Evolutionary conservation across 176 grass and related monocot genomes (phyloP), one percentile per base, ranked within the genome.

Genomic region (Olyra latifolia): DNA sequence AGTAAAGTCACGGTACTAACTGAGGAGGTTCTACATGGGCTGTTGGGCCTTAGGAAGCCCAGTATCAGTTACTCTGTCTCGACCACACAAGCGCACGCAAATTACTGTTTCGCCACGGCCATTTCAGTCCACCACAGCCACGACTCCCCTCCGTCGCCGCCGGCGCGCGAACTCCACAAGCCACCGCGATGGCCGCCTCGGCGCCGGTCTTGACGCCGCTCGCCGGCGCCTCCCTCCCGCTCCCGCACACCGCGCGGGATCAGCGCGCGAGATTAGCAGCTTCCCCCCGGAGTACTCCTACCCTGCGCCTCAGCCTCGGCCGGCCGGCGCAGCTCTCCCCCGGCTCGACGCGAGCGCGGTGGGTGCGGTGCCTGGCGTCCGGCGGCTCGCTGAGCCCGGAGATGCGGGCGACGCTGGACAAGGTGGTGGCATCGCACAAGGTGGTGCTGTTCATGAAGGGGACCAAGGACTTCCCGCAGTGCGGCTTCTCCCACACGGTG

Each of bases 381-480:
- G 42, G 74, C 7, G n/a, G 25, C 7, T 74, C 82, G 28, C 44
- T 81, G 81, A 71, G 74, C 24, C 74, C 85, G 24, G 96, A 86
- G 60, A 87, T 98, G 88, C 80, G 81, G 80, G 82, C 82, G 65
- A 99, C 92, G 71, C 60, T 93, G 53, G 96, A 95, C 77, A 95
- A 88, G 88, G 90, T 95, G n/a, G 92, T 99, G 24, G 61, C 57
- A 12, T 91, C 92, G 24, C 71, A 84, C 74, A 99, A 93, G 68
- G 96, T 95, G 82, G 66, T 93, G 23, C 70, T 99, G 69, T 99
- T 99, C 88, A 99, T 99, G 90, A 93, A 99, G 80, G 96, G 96
- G 38, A 93, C 86, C 53, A 99, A 88, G 87, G 96, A 99, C 49
- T 95, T 99, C 49, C 96, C 96, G 32, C 92, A 99, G 86, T 99